Evolutionary conservation across 2,329 filamentous ascomycete genomes (phyloP).

Genomic region (Septoria petroselini): DNA sequence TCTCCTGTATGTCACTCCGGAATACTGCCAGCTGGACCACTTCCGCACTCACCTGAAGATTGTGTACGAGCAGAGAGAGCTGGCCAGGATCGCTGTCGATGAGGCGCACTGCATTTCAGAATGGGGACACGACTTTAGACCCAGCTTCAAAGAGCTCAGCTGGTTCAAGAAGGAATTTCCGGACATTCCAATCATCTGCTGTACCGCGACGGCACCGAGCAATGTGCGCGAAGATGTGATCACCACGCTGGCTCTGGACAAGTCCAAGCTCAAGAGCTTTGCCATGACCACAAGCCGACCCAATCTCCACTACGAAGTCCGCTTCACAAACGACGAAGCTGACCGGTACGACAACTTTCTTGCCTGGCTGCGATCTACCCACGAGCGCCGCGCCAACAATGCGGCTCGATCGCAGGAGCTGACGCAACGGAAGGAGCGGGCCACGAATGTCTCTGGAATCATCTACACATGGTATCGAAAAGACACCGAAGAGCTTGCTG

Average conservation of each 20-base stretch:
- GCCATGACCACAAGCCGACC: slow-evolving; percentile 78
- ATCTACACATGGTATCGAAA: slow-evolving; percentile 74
- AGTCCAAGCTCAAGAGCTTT: slow-evolving; percentile 65
- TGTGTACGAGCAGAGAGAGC: slow-evolving; percentile 75
- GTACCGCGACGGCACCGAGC: slow-evolving; percentile 85
- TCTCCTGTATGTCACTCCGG: slow-evolving; percentile 89
- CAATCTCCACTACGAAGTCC: slow-evolving; percentile 87
- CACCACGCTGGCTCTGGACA: slow-evolving; percentile 65
- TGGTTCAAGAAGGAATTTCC: slow-evolving; percentile 84
- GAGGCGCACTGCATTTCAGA: slow-evolving; percentile 97
- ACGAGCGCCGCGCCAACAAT: slow-evolving; percentile 63
- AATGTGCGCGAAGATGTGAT: slow-evolving; percentile 82
- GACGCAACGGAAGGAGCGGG: slow-evolving; percentile 47
- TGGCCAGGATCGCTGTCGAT: slow-evolving; percentile 85
- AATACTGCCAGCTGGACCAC: slow-evolving; percentile 72
- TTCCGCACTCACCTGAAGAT: slow-evolving; percentile 73
- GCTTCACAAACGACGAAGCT: slow-evolving; percentile 73
- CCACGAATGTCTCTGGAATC: slow-evolving; percentile 68
- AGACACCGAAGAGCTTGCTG: slow-evolving; percentile 70
- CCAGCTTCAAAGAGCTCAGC: slow-evolving; percentile 78
- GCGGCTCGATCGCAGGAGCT: slow-evolving; percentile 59
- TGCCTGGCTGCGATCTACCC: slow-evolving; percentile 69
- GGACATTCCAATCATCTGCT: slow-evolving; percentile 82
- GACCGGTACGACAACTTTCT: slow-evolving; percentile 74
- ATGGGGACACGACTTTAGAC: slow-evolving; percentile 98